Base-by-base conservation (phyloP, 805 yeast genomes). In the Millerozyma miso region DNA sequence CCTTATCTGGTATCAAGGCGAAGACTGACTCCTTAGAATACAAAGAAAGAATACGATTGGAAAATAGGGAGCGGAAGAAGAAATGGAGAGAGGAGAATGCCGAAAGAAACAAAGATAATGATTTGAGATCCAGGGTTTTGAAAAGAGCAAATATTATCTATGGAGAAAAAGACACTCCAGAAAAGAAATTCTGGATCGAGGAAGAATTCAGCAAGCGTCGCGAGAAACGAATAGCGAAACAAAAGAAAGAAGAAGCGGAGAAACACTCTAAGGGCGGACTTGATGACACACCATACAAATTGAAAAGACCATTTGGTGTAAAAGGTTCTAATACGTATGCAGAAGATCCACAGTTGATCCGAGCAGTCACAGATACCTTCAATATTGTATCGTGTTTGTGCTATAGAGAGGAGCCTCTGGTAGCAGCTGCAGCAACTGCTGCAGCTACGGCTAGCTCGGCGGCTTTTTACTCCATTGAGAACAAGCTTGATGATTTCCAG, bases 21-120 rank as follows among this genome's bases (percentile, higher is more conserved):
- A 59, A 54, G 4, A 45, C 55, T 7, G 67, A 63, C 20, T 51
- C 62, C 2, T 52, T 60, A 7, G 77, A 74, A 45, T 66, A 69
- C 37, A 74, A 74, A 47, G 88, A 83, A 53, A 74, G 79, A 47
- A 68, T 81, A 8, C 65, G 89, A 38, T 52, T 74, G 19, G 90
- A 81, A 38, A 88, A 88, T 54, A 69, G 95, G 38, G 86, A 81
- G 41, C 69, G 96, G 16, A 88, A 88, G 65, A 82, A 85, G 64
- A 76, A 78, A 50, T 88, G 96, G 96, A 73, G 96, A 54, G 90
- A 81, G 49, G 81, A 79, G 19, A 88, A 91, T 56, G 76, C 78
- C 6, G 83, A 83, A 46, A 73, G 93, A 50, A 90, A 90, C 61
- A 83, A 87, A 65, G 96, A 89, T 59, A 84, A 88, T 54, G 98